A percentile compares a stretch with the other conserved stretches of the same genome.
These are phyloP conservation scores for Phaseolus lunatus DNA, from an alignment of 306 rosid genomes.

Conservation along the genomic window DNA sequence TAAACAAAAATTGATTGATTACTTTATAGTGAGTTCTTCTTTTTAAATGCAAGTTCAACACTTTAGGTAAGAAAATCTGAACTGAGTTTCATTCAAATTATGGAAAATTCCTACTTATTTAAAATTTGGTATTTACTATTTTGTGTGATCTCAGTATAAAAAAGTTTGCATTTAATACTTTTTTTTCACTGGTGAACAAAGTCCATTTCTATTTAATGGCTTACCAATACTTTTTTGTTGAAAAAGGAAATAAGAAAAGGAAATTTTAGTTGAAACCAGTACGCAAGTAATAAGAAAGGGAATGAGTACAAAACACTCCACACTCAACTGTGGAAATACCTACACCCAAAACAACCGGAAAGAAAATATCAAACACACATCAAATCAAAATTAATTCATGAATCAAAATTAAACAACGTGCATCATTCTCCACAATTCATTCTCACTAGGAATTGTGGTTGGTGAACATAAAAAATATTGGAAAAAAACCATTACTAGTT, in stretches of 20 bases:
- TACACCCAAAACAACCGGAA: not conserved
- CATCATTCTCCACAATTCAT: not conserved
- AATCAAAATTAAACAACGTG: not conserved
- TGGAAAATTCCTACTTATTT: no score
- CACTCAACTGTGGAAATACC: not conserved
- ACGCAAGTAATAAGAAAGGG: not conserved
- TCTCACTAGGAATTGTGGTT: no score
- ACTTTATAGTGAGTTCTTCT: no score
- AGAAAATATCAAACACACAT: not conserved
- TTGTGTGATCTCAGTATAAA: no score
- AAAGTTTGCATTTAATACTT: not conserved
- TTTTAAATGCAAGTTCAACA: no score
- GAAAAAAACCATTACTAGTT: no score
- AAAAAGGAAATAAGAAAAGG: not conserved
- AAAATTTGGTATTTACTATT: no score
- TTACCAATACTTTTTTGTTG: not conserved
- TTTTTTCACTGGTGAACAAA: not conserved
- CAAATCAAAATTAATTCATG: not conserved
- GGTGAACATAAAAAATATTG: not conserved
- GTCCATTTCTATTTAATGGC: not conserved
- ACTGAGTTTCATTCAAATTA: no score
- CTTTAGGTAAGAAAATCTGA: no score
- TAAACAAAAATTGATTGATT: no score
- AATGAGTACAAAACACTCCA: conserved; percentile 6
- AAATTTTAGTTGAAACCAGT: not conserved